A percentile compares a stretch with the other conserved stretches of the same genome.
These are phyloP conservation scores for Lupinus albus DNA, from an alignment of 306 rosid genomes.

Conservation along the genomic window DNA sequence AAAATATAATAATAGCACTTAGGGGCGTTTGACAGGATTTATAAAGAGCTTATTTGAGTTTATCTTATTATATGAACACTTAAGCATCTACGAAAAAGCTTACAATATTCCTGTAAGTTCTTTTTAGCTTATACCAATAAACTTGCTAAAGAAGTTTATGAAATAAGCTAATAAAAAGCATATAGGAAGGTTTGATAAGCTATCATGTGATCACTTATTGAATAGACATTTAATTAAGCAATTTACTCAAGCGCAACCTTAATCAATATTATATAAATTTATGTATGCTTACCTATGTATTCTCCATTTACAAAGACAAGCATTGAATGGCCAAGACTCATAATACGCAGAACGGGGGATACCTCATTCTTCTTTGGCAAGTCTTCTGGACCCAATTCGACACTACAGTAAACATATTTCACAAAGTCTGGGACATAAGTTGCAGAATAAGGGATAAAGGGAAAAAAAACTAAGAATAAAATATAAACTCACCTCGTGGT, in stretches of 20 bases:
- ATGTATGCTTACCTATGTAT: slow-evolving; percentile 67
- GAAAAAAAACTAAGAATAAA: background rate
- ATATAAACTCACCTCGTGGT: slow-evolving; percentile 64
- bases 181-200: too few relatives aligned
- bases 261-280: background rate
- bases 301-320: slow-evolving; percentile 69
- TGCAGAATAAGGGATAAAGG: background rate
- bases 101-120: too few relatives aligned
- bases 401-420: slow-evolving; percentile 49
- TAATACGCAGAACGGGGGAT: slow-evolving; percentile 63
- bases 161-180: too few relatives aligned
- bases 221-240: too few relatives aligned
- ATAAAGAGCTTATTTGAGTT: too few relatives aligned
- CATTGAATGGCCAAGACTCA: slow-evolving; percentile 78
- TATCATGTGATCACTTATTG: too few relatives aligned
- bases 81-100: too few relatives aligned
- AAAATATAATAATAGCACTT: background rate
- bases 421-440: slow-evolving; percentile 2
- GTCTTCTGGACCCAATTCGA: slow-evolving; percentile 66
- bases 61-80: too few relatives aligned
- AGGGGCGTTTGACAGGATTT: too few relatives aligned
- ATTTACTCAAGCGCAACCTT: too few relatives aligned
- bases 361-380: slow-evolving; percentile 56
- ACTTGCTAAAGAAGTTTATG: too few relatives aligned
- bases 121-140: too few relatives aligned